Conservation (phyloP, 257 asterid genomes). For the Gentiana macrophylla region DNA sequence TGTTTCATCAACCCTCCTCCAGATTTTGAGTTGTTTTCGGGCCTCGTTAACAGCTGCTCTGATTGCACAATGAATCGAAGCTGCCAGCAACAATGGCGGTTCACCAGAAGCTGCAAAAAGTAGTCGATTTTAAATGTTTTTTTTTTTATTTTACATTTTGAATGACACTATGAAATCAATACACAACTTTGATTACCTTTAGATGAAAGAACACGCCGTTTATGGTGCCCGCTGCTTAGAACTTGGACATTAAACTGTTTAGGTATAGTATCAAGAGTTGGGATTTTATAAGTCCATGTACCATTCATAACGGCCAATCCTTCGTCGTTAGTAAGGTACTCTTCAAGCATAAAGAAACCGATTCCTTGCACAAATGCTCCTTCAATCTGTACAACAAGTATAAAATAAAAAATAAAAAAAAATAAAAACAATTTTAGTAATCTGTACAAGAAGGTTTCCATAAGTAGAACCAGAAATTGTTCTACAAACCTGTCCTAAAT, state of each 20-base stretch:
- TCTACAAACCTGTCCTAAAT: slow-evolving; percentile 60
- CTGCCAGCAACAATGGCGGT: slow-evolving; percentile 69
- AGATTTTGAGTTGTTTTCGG: slow-evolving; percentile 39
- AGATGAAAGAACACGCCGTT: slow-evolving; percentile 61
- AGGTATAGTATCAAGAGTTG: slow-evolving; percentile 67
- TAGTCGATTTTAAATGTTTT: neutral
- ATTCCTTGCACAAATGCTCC: slow-evolving; percentile 87
- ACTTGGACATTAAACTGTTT: slow-evolving; percentile 51
- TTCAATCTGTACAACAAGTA: slow-evolving; percentile 60
- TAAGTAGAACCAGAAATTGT: neutral
- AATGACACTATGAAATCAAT: neutral
- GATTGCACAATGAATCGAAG: slow-evolving; percentile 65
- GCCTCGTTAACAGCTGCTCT: slow-evolving; percentile 70
- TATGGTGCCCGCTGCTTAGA: slow-evolving; percentile 53
- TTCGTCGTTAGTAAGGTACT: slow-evolving; percentile 39
- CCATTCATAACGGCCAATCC: slow-evolving; percentile 47
- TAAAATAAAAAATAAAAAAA: no score
- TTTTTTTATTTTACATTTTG: no score
- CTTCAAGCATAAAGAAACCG: slow-evolving; percentile 84
- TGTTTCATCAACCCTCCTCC: slow-evolving; percentile 39
- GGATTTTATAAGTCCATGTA: slow-evolving; percentile 80
- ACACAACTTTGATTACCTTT: slow-evolving; percentile 33
- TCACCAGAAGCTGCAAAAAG: slow-evolving; percentile 64
- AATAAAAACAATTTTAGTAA: no score
- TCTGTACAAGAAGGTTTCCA: no score